Evolutionary conservation across 345 rosid species (phyloP).

Genomic region (Camelina neglecta): DNA sequence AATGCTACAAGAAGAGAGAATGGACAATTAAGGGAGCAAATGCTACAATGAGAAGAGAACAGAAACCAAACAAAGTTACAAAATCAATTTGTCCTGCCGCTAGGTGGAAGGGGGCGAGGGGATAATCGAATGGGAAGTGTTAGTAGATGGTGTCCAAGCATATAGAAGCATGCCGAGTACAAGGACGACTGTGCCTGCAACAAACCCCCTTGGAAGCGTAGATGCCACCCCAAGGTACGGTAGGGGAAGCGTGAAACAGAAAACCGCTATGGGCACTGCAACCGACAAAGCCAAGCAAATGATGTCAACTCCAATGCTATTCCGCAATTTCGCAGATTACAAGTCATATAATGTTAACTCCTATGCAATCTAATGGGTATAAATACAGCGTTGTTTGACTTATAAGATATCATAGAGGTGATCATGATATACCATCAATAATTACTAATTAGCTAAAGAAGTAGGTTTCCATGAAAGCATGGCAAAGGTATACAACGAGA

Average conservation of each 20-base stretch:
- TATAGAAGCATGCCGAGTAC: slow-evolving; percentile 79
- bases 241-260: slow-evolving; percentile 79
- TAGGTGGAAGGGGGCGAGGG: slow-evolving; percentile 41
- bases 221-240: slow-evolving; percentile 89
- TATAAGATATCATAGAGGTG: not conserved
- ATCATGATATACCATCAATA: not conserved
- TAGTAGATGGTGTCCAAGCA: slow-evolving; percentile 68
- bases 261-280: slow-evolving; percentile 90
- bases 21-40: not conserved
- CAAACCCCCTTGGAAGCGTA: slow-evolving; percentile 81
- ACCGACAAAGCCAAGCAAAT: not conserved
- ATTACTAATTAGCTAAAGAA: slow-evolving; percentile 4
- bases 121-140: slow-evolving; percentile 15
- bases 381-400: not conserved
- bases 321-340: not conserved
- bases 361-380: not conserved
- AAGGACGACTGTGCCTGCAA: slow-evolving; percentile 79
- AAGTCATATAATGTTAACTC: not conserved
- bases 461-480: slow-evolving; percentile 3
- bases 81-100: slow-evolving; percentile 12
- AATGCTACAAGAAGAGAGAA: slow-evolving; percentile 2
- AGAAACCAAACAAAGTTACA: slow-evolving; percentile 8
- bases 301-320: too few relatives aligned
- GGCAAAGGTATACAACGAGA: not conserved
- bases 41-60: slow-evolving; percentile 5